These are phyloP conservation scores for Betula pendula DNA, from an alignment of 306 rosid species.

Conservation along the genomic window DNA sequence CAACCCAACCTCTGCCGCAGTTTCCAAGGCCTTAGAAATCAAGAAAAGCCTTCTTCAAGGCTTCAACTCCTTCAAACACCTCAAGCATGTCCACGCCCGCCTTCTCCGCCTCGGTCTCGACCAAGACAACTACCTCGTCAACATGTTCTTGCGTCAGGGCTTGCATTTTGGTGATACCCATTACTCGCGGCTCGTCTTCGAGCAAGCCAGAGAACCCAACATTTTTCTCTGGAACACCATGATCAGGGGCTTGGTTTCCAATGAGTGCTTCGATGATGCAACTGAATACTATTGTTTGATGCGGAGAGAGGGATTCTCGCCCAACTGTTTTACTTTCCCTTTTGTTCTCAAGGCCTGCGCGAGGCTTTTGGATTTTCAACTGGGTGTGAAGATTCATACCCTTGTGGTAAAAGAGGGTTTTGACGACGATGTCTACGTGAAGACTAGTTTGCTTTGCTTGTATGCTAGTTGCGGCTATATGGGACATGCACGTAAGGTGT, in stretches of 20 bases:
- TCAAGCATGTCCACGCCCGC: neutral
- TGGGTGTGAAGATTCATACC: neutral
- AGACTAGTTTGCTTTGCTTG: conserved; percentile 3
- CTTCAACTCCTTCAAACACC: conserved; percentile 5
- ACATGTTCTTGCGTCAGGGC: neutral
- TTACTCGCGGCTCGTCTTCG: neutral
- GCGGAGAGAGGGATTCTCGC: neutral
- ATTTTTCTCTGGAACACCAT: conserved; percentile 2
- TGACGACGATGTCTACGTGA: conserved; percentile 5
- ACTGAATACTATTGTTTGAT: neutral
- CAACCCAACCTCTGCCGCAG: too few species aligned
- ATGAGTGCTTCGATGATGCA: neutral
- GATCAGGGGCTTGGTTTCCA: conserved; percentile 7
- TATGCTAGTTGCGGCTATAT: neutral
- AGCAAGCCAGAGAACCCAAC: conserved; percentile 8
- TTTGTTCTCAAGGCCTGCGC: conserved; percentile 7
- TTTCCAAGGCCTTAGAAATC: conserved; percentile 5
- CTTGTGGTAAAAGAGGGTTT: conserved; percentile 1
- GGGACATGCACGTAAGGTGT: neutral
- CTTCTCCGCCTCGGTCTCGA: neutral
- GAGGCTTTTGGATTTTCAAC: conserved; percentile 8
- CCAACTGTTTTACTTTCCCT: conserved; percentile 7
- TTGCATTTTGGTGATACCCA: neutral
- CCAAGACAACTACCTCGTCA: neutral
- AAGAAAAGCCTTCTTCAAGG: neutral